These are phyloP conservation scores for Zymoseptoria passerinii DNA, from an alignment of 2,329 filamentous ascomycete species.

Conservation along the genomic window DNA sequence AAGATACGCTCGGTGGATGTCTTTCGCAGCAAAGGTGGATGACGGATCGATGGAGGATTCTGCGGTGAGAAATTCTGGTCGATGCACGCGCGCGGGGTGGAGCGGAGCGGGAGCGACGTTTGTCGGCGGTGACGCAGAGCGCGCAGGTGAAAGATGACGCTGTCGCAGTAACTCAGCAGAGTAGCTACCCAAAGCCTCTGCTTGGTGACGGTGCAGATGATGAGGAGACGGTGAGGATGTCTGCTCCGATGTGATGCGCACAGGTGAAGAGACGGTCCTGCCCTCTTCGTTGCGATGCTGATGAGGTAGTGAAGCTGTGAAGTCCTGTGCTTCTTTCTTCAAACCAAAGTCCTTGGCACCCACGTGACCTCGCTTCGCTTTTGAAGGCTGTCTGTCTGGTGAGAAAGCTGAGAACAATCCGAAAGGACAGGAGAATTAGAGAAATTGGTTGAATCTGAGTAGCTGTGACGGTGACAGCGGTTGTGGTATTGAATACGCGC, in stretches of 20 bases:
- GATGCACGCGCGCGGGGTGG: background rate
- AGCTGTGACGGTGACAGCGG: background rate
- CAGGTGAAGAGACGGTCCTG: background rate
- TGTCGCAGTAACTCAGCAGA: constrained; percentile 1
- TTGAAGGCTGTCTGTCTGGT: background rate
- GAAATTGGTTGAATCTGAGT: background rate
- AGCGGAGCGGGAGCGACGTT: background rate
- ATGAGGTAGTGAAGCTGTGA: background rate
- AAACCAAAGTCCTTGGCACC: background rate
- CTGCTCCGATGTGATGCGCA: background rate
- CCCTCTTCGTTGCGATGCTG: background rate
- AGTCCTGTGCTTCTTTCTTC: background rate
- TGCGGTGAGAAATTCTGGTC: background rate
- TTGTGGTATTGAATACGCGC: background rate
- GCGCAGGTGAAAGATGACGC: background rate
- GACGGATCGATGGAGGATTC: background rate
- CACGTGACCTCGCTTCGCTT: background rate
- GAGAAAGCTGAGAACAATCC: background rate
- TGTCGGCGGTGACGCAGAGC: background rate
- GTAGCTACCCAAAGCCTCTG: constrained; percentile 1
- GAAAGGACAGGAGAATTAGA: background rate
- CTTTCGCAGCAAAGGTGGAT: background rate
- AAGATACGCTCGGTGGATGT: background rate
- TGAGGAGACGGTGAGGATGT: background rate
- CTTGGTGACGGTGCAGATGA: background rate